Percentiles rank a stretch among this genome's conserved stretches.
Conservation (phyloP, 768 basidiomycete species). For the Lentinula detonsa region DNA sequence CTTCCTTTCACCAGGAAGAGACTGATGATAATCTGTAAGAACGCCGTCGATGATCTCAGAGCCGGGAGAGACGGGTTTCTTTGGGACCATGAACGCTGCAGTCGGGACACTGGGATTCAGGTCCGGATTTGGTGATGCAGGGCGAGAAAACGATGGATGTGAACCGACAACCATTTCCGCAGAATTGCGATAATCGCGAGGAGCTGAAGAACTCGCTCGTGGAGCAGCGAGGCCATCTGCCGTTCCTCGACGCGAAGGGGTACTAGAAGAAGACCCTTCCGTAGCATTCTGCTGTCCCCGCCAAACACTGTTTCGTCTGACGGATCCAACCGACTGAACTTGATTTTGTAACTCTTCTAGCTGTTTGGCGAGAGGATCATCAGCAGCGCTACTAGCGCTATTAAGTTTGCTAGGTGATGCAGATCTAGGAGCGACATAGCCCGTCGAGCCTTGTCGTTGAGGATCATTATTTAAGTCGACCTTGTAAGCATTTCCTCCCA, state of each 20-base stretch:
- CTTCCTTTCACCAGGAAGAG: slow-evolving; percentile 81
- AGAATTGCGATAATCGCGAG: slow-evolving; percentile 65
- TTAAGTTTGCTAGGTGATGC: slow-evolving; percentile 23
- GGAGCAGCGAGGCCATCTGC: slow-evolving; percentile 11
- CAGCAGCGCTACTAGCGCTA: slow-evolving; percentile 18
- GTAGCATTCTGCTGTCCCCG: slow-evolving; percentile 8
- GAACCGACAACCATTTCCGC: slow-evolving; percentile 77
- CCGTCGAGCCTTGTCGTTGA: slow-evolving; percentile 26
- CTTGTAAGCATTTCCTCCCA: slow-evolving; percentile 61
- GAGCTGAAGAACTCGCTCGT: slow-evolving; percentile 22
- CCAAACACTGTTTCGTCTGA: slow-evolving; percentile 38
- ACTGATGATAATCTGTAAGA: slow-evolving; percentile 71
- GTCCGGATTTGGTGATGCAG: slow-evolving; percentile 70
- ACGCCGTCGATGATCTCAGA: slow-evolving; percentile 64
- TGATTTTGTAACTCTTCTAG: slow-evolving; percentile 53
- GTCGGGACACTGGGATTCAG: slow-evolving; percentile 35
- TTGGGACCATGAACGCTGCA: slow-evolving; percentile 75
- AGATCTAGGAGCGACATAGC: slow-evolving; percentile 21
- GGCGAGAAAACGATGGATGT: slow-evolving; percentile 62
- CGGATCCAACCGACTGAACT: slow-evolving; percentile 38
- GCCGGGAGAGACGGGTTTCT: slow-evolving; percentile 32
- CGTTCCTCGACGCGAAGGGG: slow-evolving; percentile 6
- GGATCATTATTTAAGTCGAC: slow-evolving; percentile 65
- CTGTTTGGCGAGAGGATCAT: slow-evolving; percentile 64
- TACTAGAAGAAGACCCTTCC: background rate